phyloP scores from a whole-genome alignment of 2,329 filamentous ascomycete genomes.

The Stemphylium vesicarium region DNA sequence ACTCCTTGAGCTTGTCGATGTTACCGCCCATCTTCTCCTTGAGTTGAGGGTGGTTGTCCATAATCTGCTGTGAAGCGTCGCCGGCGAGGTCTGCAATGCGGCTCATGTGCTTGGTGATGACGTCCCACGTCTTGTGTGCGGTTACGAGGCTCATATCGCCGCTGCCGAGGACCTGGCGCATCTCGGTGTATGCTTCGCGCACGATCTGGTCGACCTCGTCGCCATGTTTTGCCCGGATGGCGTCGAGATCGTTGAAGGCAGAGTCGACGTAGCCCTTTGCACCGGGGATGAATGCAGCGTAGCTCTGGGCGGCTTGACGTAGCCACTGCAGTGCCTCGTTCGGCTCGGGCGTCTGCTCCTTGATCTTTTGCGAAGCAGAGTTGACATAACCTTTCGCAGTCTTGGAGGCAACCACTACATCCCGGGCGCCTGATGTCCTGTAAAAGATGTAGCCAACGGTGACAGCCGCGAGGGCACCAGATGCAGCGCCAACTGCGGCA shows the following conservation, averaged over 20 bases:
- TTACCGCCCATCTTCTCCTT: conserved; percentile 75
- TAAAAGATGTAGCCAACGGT: conserved; percentile 60
- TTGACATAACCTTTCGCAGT: conserved; percentile 68
- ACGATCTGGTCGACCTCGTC: conserved; percentile 74
- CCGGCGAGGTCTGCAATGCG: conserved; percentile 67
- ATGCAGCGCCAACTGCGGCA: conserved; percentile 56
- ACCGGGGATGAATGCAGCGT: conserved; percentile 75
- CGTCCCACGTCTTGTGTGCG: conserved; percentile 65
- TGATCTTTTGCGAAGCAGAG: conserved; percentile 64
- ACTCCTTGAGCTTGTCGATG: conserved; percentile 71
- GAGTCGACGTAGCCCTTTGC: conserved; percentile 71
- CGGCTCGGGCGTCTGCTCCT: conserved; percentile 67
- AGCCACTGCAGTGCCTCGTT: conserved; percentile 72
- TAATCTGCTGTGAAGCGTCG: conserved; percentile 67
- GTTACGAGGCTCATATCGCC: conserved; percentile 68
- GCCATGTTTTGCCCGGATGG: conserved; percentile 69
- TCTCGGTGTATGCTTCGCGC: conserved; percentile 69
- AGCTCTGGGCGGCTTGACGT: conserved; percentile 69
- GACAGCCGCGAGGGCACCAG: conserved; percentile 58
- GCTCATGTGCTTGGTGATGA: conserved; percentile 67
- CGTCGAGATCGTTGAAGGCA: conserved; percentile 74
- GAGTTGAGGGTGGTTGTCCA: conserved; percentile 75
- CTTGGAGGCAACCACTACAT: conserved; percentile 57
- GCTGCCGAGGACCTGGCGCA: conserved; percentile 66
- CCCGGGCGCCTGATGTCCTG: conserved; percentile 59